Percentiles rank a stretch among this genome's conserved stretches.
phyloP scores from a whole-genome alignment of 192 early-diverging fungal species.

The Allomyces arbusculus region DNA sequence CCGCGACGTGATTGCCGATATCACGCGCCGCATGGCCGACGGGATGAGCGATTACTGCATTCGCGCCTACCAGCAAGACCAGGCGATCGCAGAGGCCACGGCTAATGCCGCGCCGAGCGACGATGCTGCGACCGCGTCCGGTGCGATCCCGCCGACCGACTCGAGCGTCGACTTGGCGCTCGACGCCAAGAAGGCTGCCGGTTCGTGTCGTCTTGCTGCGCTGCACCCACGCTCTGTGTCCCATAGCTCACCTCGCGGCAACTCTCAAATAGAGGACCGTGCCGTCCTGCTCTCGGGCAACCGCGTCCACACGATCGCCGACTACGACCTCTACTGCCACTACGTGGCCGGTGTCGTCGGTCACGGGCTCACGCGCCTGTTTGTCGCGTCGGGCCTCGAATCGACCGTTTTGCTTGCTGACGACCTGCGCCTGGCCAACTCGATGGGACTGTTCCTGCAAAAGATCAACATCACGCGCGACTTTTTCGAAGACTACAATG shows the following conservation, averaged over 20 bases:
- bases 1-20: conserved; percentile 75
- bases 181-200: no score
- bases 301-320: conserved; percentile 40
- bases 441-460: conserved; percentile 96
- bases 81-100: conserved; percentile 15
- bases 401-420: conserved; percentile 22
- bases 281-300: conserved; percentile 14
- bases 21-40: conserved; percentile 73
- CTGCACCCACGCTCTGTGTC: no score
- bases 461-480: conserved; percentile 97
- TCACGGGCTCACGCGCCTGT: conserved; percentile 74
- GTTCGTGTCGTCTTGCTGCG: no score
- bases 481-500: conserved; percentile 71
- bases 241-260: no score
- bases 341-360: conserved; percentile 96
- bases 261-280: background rate
- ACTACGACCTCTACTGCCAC: conserved; percentile 94
- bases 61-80: conserved; percentile 21
- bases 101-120: no score
- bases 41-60: conserved; percentile 83
- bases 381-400: conserved; percentile 70
- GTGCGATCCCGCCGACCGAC: no score
- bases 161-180: no score
- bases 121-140: no score
- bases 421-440: conserved; percentile 38